Evolutionary conservation across 306 rosid genomes (phyloP), one percentile per base, ranked within the genome.

Genomic region (Ziziphus jujuba): DNA sequence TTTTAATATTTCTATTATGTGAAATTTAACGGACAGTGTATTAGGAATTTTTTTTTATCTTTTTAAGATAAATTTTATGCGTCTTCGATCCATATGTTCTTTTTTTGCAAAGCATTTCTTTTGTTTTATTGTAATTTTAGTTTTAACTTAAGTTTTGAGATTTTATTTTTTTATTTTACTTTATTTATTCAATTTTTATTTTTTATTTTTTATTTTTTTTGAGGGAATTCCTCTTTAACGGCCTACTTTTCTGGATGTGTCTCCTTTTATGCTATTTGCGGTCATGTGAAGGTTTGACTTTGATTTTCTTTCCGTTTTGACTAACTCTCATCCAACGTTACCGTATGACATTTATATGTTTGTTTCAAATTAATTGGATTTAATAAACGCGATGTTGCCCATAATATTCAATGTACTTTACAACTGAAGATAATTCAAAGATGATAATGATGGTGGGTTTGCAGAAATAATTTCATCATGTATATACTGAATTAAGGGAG

Each of bases 11-110:
- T 51, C 23, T 70, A 36, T 61, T 59, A 52, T 44, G 50, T 52
- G 67, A 58, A 38, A 62, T 49, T 77, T 65, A 70, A 72, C 47
- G 72, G 62, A 58, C 35, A 13, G 53, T 58, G 47, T 21, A 51
- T 69, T 74, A 36, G 31, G 7, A 7, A 23, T 48, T 13, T 59
- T 35, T 21, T 51, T 21, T n/a, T 28, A 1, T 28, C 33, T 28
- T 28, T 28, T 28, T 28, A 28, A 50, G 47, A 47, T 31, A 36
- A 25, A 22, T 55, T 54, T 49, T 43, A 25, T n/a, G n/a, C n/a
- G n/a, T n/a, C n/a, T n/a, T n/a, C n/a, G n/a, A n/a, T n/a, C n/a
- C n/a, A n/a, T n/a, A n/a, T n/a, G n/a, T n/a, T n/a, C n/a, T n/a
- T n/a, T n/a, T n/a, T n/a, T n/a, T n/a, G n/a, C n/a, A n/a, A n/a